Evolutionary conservation across 495 filamentous ascomycete genomes (phyloP), one percentile per base, ranked within the genome.

Genomic region (Penicillium atrosanguineum): DNA sequence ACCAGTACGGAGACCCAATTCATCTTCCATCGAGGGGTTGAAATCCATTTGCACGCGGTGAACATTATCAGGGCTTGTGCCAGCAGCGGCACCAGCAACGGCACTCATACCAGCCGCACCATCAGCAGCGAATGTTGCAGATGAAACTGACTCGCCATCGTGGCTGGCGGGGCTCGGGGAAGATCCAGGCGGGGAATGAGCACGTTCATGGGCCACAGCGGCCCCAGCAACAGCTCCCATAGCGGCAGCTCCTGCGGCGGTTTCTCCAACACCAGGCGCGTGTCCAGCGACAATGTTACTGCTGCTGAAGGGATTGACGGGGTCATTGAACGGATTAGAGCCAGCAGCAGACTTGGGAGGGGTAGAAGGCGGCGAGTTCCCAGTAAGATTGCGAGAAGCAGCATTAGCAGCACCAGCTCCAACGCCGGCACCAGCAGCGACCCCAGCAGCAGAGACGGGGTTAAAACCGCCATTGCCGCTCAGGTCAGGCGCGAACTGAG

Each of bases 1-100:
- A 57, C 94, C 94, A 42, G 85, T 78, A 39, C 73, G 79, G 11
- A 99, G 82, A 40, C 78, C 87, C 59, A 99, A 71, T 68, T 99
- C 94, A 61, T 99, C 94, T 3, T 88, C 87, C 80, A 96, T 85
- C 4, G 89, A 91, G 2, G 94, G 95, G 61, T 83, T 88, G 71
- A 97, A 99, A 67, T 97, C 94, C 57, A 97, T 81, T 65, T 97
- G 94, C 28, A 97, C 90, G 52, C 94, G 89, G 68, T 99, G 87
- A 52, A 94, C 88, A 53, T 83, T 80, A 6, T 72, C 65, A 1
- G 85, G 80, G 18, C 76, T 76, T 36, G 68, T 48, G 43, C 65
- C 53, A 31, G 59, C 52, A 49, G 79, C 84, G 25, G 36, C 60
- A 39, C 61, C 65, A 26, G 66, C 68, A 61, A 63, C 68, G 8